Percentiles rank a stretch among this genome's conserved stretches.
Conservation (phyloP, 1,284 basidiomycete genomes). For the Tremellales sp. region DNA sequence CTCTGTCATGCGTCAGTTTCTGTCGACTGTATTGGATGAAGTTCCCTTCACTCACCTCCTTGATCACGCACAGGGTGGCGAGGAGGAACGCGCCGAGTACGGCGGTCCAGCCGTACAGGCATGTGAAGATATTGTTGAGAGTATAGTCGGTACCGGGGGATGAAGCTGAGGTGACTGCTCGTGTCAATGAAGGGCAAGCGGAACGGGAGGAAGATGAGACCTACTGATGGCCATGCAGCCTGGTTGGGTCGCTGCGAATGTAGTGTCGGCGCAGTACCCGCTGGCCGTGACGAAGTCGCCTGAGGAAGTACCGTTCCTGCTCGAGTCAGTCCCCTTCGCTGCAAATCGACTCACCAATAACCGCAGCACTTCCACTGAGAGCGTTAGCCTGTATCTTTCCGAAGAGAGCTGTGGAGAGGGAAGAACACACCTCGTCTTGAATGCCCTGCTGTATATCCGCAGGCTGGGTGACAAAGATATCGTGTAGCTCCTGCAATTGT, state of each 20-base stretch:
- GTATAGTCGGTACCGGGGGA: constrained; percentile 59
- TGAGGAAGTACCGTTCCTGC: constrained; percentile 51
- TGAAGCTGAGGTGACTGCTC: constrained; percentile 13
- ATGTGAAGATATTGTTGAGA: constrained; percentile 74
- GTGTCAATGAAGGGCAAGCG: background rate
- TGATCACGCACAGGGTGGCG: constrained; percentile 75
- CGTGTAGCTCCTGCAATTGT: constrained; percentile 63
- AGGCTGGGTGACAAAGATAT: constrained; percentile 55
- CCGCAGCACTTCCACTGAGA: constrained; percentile 75
- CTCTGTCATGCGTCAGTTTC: constrained; percentile 54
- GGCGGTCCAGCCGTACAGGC: constrained; percentile 76
- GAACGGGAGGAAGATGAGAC: constrained; percentile 28
- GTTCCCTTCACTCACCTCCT: constrained; percentile 62
- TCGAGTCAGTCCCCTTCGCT: background rate
- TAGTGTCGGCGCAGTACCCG: constrained; percentile 58
- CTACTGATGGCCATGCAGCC: constrained; percentile 60
- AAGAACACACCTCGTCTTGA: constrained; percentile 48
- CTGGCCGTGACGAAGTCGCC: constrained; percentile 51
- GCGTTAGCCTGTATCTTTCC: too few relatives aligned
- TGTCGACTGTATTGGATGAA: background rate
- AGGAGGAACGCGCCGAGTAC: constrained; percentile 68
- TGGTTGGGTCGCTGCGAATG: constrained; percentile 53
- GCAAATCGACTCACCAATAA: constrained; percentile 51
- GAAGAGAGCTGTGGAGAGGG: background rate
- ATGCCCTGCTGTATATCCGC: constrained; percentile 56